Base-by-base conservation (phyloP, 2,329 filamentous ascomycete species). In the Aspergillus tamarii region DNA sequence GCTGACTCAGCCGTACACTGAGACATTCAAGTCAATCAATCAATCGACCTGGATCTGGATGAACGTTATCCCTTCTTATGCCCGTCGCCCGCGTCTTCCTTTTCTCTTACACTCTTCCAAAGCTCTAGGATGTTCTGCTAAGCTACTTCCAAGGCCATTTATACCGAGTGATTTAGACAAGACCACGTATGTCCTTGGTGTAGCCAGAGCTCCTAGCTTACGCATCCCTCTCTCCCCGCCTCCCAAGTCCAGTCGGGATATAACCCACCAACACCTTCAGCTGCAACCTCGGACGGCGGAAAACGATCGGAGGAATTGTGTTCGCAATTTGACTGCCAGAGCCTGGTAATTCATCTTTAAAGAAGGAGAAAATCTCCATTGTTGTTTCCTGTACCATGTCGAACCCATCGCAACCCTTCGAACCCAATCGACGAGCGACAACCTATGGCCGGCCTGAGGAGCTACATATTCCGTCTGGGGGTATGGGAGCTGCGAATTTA, bases 391-490 rank as follows among this genome's bases (percentile, higher is more conserved):
- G 65, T 65, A 69, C 66, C 62, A 82, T 82, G 80, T 75, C 79
- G 64, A 82, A 81, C 70, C 77, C 80, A 64, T 68, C 76, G 61
- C 81, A 80, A 71, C 75, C 80, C 57, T 86, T 81, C 75, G 84
- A 86, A 54, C 79, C 83, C 66, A 55, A 55, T 55, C 82, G 84
- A 70, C 81, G 84, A 69, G 76, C 77, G 58, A 78, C 82, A 61
- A 76, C 80, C 28, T 80, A 82, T 67, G 78, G 76, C 48, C 81
- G 84, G 63, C 79, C 82, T 57, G 86, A 88, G 69, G 86, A 88
- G 74, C 78, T 87, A 70, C 86, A 87, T 70, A 81, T 86, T 46
- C 81, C 82, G 43, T 76, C 80, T 19, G 74, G 78, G 43, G 76
- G 48, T 21, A 21, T 32, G 28, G 48, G 76, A 16, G 32, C 52